A percentile compares a stretch with the other conserved stretches of the same genome.
phyloP scores from a whole-genome alignment of 78 protist species.

The Dictyostelium intermedium region DNA sequence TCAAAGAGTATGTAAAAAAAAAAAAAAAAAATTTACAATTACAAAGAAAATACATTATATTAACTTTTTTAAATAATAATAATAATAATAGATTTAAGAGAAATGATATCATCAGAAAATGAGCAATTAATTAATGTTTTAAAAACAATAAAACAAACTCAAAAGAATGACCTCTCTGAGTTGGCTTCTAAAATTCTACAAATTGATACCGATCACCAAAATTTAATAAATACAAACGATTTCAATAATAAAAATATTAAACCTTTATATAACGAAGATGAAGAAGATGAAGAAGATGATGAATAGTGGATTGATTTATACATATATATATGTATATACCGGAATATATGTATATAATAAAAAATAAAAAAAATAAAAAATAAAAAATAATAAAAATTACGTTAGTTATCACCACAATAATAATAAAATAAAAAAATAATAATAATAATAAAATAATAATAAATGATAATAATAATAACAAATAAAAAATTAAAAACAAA shows the following conservation, averaged over 20 bases:
- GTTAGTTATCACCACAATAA: too few relatives aligned
- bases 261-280: neutral
- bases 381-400: too few relatives aligned
- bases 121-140: neutral
- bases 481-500: too few relatives aligned
- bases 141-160: neutral
- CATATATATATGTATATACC: neutral
- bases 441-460: too few relatives aligned
- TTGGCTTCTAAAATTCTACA: slow-evolving; percentile 2
- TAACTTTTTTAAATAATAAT: neutral
- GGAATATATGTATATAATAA: neutral
- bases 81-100: slow-evolving; percentile 4
- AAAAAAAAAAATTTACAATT: too few relatives aligned
- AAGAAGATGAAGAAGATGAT: neutral
- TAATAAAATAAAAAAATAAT: too few relatives aligned
- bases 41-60: neutral
- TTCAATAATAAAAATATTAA: neutral
- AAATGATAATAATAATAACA: too few relatives aligned
- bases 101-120: slow-evolving; percentile 22
- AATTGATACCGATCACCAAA: slow-evolving; percentile 10
- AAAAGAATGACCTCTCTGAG: neutral
- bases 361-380: neutral
- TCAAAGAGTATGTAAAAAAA: slow-evolving; percentile 15
- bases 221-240: neutral
- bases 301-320: neutral